Evolutionary conservation across 805 yeast genomes (phyloP).

Genomic region (Candida cerambycidarum): DNA sequence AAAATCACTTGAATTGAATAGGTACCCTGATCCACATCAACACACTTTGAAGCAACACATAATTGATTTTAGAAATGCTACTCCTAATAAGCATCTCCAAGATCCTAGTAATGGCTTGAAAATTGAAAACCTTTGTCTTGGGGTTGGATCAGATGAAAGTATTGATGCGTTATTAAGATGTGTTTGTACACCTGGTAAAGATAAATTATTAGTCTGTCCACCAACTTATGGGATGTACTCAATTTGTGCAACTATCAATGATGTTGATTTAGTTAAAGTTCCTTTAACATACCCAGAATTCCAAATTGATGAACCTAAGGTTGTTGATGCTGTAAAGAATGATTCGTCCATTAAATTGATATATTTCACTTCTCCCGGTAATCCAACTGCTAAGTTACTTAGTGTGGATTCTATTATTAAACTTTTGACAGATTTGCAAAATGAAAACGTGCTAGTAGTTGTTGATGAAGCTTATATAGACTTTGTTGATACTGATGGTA

Average conservation of each 20-base stretch:
- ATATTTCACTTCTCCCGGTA: constrained; percentile 93
- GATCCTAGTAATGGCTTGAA: constrained; percentile 27
- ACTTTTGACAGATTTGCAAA: constrained; percentile 48
- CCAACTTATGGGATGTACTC: constrained; percentile 98
- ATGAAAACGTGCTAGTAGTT: constrained; percentile 77
- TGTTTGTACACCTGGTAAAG: constrained; percentile 76
- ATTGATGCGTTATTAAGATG: constrained; percentile 88
- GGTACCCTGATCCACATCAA: constrained; percentile 98
- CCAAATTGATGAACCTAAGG: constrained; percentile 54
- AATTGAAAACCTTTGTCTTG: constrained; percentile 78
- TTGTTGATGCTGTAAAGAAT: constrained; percentile 47
- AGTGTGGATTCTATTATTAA: constrained; percentile 32
- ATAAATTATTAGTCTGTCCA: constrained; percentile 82
- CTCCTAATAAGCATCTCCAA: constrained; percentile 28
- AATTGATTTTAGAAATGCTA: constrained; percentile 66
- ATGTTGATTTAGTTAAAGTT: constrained; percentile 72
- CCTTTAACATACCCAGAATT: constrained; percentile 59
- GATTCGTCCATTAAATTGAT: constrained; percentile 72
- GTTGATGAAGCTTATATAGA: constrained; percentile 96
- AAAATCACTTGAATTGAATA: constrained; percentile 58
- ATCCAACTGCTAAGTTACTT: constrained; percentile 81
- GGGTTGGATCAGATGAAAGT: constrained; percentile 97
- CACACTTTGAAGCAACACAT: constrained; percentile 68
- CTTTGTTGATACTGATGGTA: constrained; percentile 43
- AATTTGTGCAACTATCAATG: constrained; percentile 88